Conservation (phyloP, 2,329 filamentous ascomycete species). For the Stemphylium lycopersici region DNA sequence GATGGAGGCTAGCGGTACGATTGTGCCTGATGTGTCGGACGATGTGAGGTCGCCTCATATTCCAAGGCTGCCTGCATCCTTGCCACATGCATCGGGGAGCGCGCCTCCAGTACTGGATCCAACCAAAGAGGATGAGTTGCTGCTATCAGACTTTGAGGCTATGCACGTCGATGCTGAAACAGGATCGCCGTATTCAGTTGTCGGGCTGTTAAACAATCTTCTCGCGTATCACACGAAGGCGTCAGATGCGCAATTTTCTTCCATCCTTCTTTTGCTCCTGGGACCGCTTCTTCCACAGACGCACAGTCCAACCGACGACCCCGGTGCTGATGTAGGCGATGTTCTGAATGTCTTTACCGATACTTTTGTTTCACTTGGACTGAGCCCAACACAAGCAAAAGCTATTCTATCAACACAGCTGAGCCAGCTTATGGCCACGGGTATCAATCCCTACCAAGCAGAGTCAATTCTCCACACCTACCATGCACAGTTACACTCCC, state of each 20-base stretch:
- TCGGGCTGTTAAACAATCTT: slow-evolving; percentile 51
- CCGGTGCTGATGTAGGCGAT: slow-evolving; percentile 36
- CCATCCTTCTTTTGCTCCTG: slow-evolving; percentile 55
- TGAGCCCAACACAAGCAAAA: slow-evolving; percentile 48
- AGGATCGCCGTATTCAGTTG: slow-evolving; percentile 48
- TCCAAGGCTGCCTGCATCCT: slow-evolving; percentile 20
- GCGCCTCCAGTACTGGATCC: slow-evolving; percentile 33
- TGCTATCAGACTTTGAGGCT: slow-evolving; percentile 46
- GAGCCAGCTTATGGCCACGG: slow-evolving; percentile 50
- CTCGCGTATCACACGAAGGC: slow-evolving; percentile 50
- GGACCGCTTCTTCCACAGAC: slow-evolving; percentile 54
- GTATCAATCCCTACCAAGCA: slow-evolving; percentile 58
- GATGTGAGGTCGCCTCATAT: slow-evolving; percentile 34
- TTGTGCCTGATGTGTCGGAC: slow-evolving; percentile 45
- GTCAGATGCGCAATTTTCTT: slow-evolving; percentile 55
- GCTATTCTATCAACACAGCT: slow-evolving; percentile 50
- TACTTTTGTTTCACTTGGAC: slow-evolving; percentile 46
- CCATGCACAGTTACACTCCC: slow-evolving; percentile 60
- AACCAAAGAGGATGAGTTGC: slow-evolving; percentile 36
- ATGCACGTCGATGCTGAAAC: slow-evolving; percentile 43
- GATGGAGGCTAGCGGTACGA: slow-evolving; percentile 52
- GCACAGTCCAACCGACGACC: slow-evolving; percentile 38
- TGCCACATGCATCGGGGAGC: slow-evolving; percentile 31
- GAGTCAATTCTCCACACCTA: slow-evolving; percentile 64
- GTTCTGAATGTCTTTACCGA: slow-evolving; percentile 50